Evolutionary conservation across 1,139 yeast species (phyloP).

Genomic region (Geotrichum australiense): DNA sequence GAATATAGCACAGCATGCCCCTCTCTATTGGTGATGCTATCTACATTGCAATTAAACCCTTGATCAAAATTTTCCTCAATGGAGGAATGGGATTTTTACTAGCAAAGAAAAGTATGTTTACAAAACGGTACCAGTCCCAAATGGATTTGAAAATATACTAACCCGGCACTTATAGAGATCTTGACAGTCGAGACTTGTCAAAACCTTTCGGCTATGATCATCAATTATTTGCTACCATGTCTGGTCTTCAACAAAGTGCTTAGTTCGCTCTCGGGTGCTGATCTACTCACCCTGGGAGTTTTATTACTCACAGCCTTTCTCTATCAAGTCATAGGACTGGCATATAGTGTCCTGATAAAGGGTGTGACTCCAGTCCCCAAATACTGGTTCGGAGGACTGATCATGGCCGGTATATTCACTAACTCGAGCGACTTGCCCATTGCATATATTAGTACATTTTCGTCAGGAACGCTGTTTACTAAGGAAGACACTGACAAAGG

Average conservation of each 20-base stretch:
- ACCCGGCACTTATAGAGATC: constrained; percentile 31
- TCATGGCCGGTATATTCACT: constrained; percentile 63
- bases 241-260: constrained; percentile 74
- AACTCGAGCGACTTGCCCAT: constrained; percentile 74
- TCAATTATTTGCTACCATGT: constrained; percentile 70
- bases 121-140: neutral
- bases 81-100: constrained; percentile 61
- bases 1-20: constrained; percentile 20
- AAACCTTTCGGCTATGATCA: constrained; percentile 65
- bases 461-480: constrained; percentile 56
- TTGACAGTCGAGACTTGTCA: constrained; percentile 59
- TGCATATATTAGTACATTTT: constrained; percentile 77
- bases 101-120: constrained; percentile 51
- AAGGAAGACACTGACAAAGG: constrained; percentile 62
- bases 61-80: constrained; percentile 75
- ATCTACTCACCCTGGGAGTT: constrained; percentile 70
- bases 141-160: neutral
- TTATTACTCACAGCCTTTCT: constrained; percentile 59
- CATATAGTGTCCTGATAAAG: constrained; percentile 30
- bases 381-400: constrained; percentile 71
- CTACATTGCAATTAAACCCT: constrained; percentile 78
- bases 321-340: constrained; percentile 30
- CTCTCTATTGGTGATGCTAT: constrained; percentile 60
- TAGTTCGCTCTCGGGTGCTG: constrained; percentile 57
- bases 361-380: constrained; percentile 49